Base-by-base conservation (phyloP, 108 stramenopile species). In the Conticribra weissflogii region DNA sequence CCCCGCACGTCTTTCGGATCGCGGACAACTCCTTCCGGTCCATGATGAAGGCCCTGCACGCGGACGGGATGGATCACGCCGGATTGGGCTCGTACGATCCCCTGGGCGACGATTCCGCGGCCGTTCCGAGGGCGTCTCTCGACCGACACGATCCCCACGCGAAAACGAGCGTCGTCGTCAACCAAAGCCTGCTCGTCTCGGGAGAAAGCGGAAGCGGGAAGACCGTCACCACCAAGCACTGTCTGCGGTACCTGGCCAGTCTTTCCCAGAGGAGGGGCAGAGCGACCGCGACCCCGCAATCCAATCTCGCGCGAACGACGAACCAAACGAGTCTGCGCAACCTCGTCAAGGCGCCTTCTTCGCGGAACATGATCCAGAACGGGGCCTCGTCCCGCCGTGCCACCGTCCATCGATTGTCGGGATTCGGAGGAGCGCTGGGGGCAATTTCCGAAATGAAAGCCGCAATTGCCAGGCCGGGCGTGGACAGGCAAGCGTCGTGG, bases 161-260 rank as follows among this genome's bases (percentile, higher is more conserved):
- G n/a, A n/a, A n/a, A n/a, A n/a, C n/a, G n/a, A n/a, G 4, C 50
- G 4, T 21, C 18, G 7, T 5, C 57, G 2, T 16, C 30, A n/a
- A 41, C 12, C 36, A 41, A 41, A 41, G 36, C 12, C 36, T 41
- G 5, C 12, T 41, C 8, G 36, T 41, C 8, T 9, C 8, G 8
- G 36, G 36, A 41, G 98, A 98, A 74, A 85, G 82, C 54, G 98
- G 98, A 8, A 97, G 97, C 17, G 98, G 97, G 17, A 98, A 98
- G 84, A 98, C 97, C 3, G 98, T 97, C 66, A 97, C 97, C 7
- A 96, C 95, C 68, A 98, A 98, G 79, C 90, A 97, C 51, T 92
- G 97, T 32, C 64, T 96, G 27, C 90, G 94, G 71, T 97, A 94
- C 79, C 81, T 96, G 55, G 90, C 95, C 27, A 90, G 86, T 82